Evolutionary conservation across 768 basidiomycete genomes (phyloP).

Genomic region (Mycena vitilis): DNA sequence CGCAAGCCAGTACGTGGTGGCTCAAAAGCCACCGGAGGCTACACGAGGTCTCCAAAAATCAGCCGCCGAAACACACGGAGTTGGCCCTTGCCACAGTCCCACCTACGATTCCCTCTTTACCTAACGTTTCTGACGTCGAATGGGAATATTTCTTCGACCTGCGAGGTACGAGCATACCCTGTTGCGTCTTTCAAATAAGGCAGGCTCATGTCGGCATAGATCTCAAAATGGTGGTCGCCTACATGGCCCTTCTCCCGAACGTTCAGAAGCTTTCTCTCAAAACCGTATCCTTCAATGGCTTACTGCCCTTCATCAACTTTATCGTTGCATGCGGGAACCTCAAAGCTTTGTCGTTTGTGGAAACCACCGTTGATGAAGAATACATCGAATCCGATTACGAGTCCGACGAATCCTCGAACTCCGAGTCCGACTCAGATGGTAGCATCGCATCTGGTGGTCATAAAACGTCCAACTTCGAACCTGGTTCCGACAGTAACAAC

Average conservation of each 20-base stretch:
- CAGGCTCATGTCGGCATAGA: background rate
- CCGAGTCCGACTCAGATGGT: background rate
- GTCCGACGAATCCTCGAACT: too few relatives aligned
- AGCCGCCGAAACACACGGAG: background rate
- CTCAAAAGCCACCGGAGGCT: background rate
- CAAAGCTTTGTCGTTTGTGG: background rate
- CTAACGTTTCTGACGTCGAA: background rate
- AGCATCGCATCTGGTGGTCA: too few relatives aligned
- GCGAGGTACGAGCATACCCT: too few relatives aligned
- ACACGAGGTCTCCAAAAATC: background rate
- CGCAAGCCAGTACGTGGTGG: background rate
- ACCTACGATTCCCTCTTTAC: background rate
- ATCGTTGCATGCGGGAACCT: background rate
- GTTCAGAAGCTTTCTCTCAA: background rate
- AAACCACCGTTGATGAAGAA: too few relatives aligned
- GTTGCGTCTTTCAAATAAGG: background rate
- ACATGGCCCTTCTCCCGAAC: slow-evolving; percentile 2
- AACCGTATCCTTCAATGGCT: background rate
- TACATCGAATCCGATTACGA: background rate
- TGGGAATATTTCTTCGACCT: background rate
- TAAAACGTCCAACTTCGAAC: too few relatives aligned
- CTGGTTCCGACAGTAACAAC: too few relatives aligned
- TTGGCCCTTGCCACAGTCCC: background rate
- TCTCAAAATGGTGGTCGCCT: background rate
- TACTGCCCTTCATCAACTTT: background rate